Evolutionary conservation across 1,284 basidiomycete species (phyloP), one percentile per base, ranked within the genome.

Genomic region (Volvariella surrecta): DNA sequence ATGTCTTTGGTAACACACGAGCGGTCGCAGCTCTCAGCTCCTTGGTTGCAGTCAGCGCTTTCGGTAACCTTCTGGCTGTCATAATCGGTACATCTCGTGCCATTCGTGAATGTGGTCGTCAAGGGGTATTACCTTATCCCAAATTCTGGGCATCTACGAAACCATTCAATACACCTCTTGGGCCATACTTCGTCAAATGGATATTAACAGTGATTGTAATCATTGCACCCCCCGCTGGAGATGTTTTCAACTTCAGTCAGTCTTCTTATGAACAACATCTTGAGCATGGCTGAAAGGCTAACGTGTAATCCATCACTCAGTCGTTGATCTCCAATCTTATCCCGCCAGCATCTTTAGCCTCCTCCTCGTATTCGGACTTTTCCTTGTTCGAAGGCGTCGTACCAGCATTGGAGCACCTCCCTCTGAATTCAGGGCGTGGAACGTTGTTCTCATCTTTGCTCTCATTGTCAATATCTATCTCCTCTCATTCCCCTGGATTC

Each of bases 121-220:
- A 64, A 55, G 70, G 68, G 6, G 60, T 72, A 21, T 54, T 71
- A 3, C 69, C 70, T 3, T 71, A 59, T 46, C 61, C 67, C 2
- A 50, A 53, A 19, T 61, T 69, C 49, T 70, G 68, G 55, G 63
- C 65, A 4, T 68, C 66, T 3, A 71, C 66, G 3, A 60, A 58
- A 30, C 69, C 68, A 1, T 73, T 69, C 49, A 68, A 69, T 15
- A 72, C 70, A 2, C 71, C 70, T 9, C 49, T 68, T 13, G 70
- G 62, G 0, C 67, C 71, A 4, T 58, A 73, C 37, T 51, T 67
- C 9, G 54, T 73, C 30, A 70, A 72, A 49, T 76, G 65, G 59
- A 39, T 63, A 13, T 52, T 76, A 9, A 71, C 73, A 0, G 55
- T 70, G n/a, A 64, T 77, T 48, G 66, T 79, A 39, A 71, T 80